Conservation (phyloP, 2,329 filamentous ascomycete species). For the Sporothrix humicola region DNA sequence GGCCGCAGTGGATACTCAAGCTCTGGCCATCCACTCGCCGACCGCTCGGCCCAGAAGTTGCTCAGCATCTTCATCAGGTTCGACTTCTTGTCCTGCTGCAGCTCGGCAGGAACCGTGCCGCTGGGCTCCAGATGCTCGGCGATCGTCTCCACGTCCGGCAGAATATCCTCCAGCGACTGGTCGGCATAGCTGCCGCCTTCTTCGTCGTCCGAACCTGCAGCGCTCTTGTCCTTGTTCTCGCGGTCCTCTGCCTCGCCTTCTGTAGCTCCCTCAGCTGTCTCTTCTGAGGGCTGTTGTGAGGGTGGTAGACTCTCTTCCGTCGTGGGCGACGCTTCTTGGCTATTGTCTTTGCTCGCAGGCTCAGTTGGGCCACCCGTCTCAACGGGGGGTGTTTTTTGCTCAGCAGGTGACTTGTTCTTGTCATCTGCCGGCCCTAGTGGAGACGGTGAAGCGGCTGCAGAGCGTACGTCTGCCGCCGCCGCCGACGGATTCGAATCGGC, state of each 20-base stretch:
- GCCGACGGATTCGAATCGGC: not conserved
- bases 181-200: constrained; percentile 73
- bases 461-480: not conserved
- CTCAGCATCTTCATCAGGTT: constrained; percentile 94
- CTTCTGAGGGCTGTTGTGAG: constrained; percentile 41
- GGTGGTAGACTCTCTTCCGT: constrained; percentile 31
- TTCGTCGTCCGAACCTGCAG: constrained; percentile 72
- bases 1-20: constrained; percentile 89
- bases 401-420: too few species aligned
- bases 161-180: constrained; percentile 70
- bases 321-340: not conserved
- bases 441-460: not conserved
- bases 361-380: not conserved
- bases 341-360: not conserved
- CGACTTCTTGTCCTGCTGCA: constrained; percentile 91
- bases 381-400: not conserved
- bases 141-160: constrained; percentile 67
- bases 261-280: constrained; percentile 32
- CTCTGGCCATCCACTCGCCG: constrained; percentile 89
- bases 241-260: constrained; percentile 50
- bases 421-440: not conserved
- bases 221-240: constrained; percentile 48
- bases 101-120: constrained; percentile 68
- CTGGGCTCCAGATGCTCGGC: constrained; percentile 66
- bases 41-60: constrained; percentile 98